Conservation (phyloP, 2,329 filamentous ascomycete species). For the Colletotrichum incanum region DNA sequence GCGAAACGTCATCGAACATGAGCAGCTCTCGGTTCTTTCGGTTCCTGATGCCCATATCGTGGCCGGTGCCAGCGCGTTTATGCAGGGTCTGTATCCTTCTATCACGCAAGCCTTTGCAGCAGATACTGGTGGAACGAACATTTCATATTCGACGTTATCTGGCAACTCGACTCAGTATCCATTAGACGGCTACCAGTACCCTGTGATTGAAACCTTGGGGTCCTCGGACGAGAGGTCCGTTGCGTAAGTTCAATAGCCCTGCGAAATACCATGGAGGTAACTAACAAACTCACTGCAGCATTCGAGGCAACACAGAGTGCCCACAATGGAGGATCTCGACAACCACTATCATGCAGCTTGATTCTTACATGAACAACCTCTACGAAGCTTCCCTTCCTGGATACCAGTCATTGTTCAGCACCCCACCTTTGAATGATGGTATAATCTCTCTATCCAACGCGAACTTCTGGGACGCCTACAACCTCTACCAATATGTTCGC, state of each 20-base stretch:
- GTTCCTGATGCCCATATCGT: constrained; percentile 66
- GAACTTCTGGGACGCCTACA: constrained; percentile 66
- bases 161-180: constrained; percentile 75
- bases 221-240: constrained; percentile 61
- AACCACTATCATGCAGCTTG: constrained; percentile 46
- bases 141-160: constrained; percentile 55
- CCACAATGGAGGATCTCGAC: constrained; percentile 54
- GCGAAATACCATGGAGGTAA: neutral
- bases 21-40: constrained; percentile 61
- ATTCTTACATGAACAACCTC: constrained; percentile 47
- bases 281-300: constrained; percentile 45
- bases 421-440: constrained; percentile 53
- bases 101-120: constrained; percentile 58
- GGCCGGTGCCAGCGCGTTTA: constrained; percentile 81
- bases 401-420: constrained; percentile 61
- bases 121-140: constrained; percentile 53
- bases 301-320: constrained; percentile 59
- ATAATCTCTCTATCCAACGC: constrained; percentile 54
- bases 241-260: constrained; percentile 56
- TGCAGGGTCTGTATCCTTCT: constrained; percentile 89
- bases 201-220: constrained; percentile 73
- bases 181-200: constrained; percentile 85
- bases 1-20: constrained; percentile 63
- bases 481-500: constrained; percentile 70
- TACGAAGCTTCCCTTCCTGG: constrained; percentile 53